phyloP scores from a whole-genome alignment of 192 early-diverging fungal genomes.

The Anaeromyces robustus region DNA sequence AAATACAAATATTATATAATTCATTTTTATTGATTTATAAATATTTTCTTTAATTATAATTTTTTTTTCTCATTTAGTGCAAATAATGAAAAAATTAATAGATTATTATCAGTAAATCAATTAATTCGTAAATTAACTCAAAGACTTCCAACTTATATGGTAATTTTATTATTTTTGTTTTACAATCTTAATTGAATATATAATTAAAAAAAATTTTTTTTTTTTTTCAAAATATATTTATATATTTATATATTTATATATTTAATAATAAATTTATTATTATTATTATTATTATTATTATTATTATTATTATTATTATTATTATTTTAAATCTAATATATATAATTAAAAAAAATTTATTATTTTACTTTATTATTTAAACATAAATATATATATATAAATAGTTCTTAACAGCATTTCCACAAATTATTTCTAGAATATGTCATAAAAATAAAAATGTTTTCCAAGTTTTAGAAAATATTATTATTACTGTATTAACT shows the following conservation, averaged over 20 bases:
- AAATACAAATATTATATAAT: too few species aligned
- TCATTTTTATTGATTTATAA: too few species aligned
- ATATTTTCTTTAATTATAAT: too few species aligned
- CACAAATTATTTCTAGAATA: conserved; percentile 77
- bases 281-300: not conserved
- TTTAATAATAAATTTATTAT: not conserved
- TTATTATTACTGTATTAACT: conserved; percentile 49
- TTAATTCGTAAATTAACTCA: not conserved
- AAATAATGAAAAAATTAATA: not conserved
- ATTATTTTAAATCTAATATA: too few species aligned
- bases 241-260: too few species aligned
- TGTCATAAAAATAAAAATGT: conserved; percentile 55
- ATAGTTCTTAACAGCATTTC: conserved; percentile 59
- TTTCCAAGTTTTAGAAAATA: conserved; percentile 44
- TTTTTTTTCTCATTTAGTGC: too few species aligned
- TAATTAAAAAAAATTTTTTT: too few species aligned
- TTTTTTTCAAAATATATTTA: not conserved
- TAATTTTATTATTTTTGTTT: not conserved
- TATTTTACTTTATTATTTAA: too few species aligned
- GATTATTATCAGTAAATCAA: not conserved
- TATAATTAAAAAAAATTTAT: too few species aligned
- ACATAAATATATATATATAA: too few species aligned
- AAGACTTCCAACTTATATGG: not conserved
- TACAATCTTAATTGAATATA: too few species aligned
- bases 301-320: too few species aligned